These are phyloP conservation scores for Coriaria nepalensis DNA, from an alignment of 306 rosid genomes.

Conservation along the genomic window DNA sequence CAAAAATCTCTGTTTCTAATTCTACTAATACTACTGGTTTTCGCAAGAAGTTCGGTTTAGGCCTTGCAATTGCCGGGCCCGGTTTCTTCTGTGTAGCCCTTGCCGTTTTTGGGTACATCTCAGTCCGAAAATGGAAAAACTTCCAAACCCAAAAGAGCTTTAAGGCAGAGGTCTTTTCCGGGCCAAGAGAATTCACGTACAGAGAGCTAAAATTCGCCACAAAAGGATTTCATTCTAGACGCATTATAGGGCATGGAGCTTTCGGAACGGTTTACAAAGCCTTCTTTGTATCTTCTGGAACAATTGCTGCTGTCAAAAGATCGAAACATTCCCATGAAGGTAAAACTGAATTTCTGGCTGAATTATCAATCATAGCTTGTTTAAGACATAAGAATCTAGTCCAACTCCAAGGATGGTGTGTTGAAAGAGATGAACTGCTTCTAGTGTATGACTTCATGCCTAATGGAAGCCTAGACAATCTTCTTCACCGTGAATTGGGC, in stretches of 20 bases:
- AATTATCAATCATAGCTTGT: slow-evolving; percentile 52
- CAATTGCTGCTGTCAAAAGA: slow-evolving; percentile 47
- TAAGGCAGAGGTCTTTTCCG: slow-evolving; percentile 32
- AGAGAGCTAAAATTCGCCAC: slow-evolving; percentile 52
- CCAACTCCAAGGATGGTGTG: slow-evolving; percentile 87
- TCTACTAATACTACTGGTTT: slow-evolving; percentile 1
- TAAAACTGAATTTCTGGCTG: slow-evolving; percentile 37
- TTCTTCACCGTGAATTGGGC: slow-evolving; percentile 36
- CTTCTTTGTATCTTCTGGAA: slow-evolving; percentile 27
- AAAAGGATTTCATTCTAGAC: slow-evolving; percentile 55
- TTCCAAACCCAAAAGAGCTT: slow-evolving; percentile 21
- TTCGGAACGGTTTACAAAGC: slow-evolving; percentile 85
- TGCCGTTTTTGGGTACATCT: slow-evolving; percentile 32
- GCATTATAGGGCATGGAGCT: slow-evolving; percentile 66
- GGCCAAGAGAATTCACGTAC: slow-evolving; percentile 59
- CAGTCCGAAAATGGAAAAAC: slow-evolving; percentile 32
- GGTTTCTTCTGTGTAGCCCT: slow-evolving; percentile 28
- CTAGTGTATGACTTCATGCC: slow-evolving; percentile 78
- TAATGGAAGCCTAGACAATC: slow-evolving; percentile 38
- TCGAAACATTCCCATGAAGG: slow-evolving; percentile 43
- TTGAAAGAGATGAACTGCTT: slow-evolving; percentile 52
- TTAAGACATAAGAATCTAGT: slow-evolving; percentile 73
- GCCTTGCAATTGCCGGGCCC: slow-evolving; percentile 38
- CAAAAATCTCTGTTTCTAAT: slow-evolving; percentile 13
- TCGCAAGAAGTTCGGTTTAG: slow-evolving; percentile 28